Evolutionary conservation across 352 stramenopile genomes (phyloP), one percentile per base, ranked within the genome.

Genomic region (Phytopythium oedochilum): DNA sequence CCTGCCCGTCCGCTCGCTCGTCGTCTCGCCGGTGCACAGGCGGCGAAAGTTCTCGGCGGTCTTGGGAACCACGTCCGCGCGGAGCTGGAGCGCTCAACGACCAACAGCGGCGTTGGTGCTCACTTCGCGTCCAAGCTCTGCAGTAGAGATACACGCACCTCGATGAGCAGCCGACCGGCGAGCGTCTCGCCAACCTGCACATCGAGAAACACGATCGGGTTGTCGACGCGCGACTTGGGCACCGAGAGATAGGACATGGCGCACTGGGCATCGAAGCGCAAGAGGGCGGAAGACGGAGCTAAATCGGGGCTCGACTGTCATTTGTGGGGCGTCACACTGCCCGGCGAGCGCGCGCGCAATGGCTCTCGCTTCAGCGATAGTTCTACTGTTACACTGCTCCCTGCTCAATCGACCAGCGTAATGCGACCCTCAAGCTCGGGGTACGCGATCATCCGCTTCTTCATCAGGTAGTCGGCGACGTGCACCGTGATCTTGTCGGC

Each of bases 11-110:
- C 29, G 76, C 20, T 56, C 9, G n/a, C 71, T 64, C 26, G 50
- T 66, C 14, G 64, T 84, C 74, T 98, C 95, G 57, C 96, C 96
- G 1, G 96, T 99, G 69, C 96, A 99, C 5, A 99, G 71, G 39
- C 78, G 85, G 42, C 96, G 78, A 70, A 99, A 99, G 73, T 99
- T 98, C 71, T 99, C 96, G 14, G 89, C 96, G 0, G 96, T 98
- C 38, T 81, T 78, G 1, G 96, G 96, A 31, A 97, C 94, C 8
- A 98, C 75, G 74, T 99, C 96, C n/a, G 91, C 88, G 42, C 89
- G 82, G 7, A 99, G 76, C 78, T 89, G 56, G 0, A 23, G 1
- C n/a, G 12, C n/a, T 32, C 17, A 31, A 45, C 36, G n/a, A 45
- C 15, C 9, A 43, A 9, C n/a, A 26, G 20, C 2, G 7, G 1